Base-by-base conservation (phyloP, 805 yeast species). In the Candida broadrunensis region DNA sequence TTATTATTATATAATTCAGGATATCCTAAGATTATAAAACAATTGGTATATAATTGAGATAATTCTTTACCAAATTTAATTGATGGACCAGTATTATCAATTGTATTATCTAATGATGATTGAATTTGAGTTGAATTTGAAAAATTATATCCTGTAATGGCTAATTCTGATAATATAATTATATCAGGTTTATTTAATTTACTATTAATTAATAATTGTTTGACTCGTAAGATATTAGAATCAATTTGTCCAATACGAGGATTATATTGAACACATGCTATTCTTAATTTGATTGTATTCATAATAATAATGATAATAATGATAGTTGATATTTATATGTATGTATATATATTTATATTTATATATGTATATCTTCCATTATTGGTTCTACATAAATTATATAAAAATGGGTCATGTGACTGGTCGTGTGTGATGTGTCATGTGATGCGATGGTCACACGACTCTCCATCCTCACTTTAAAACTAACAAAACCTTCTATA, bases 131-230 rank as follows among this genome's bases (percentile, higher is more conserved):
- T 56, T 32, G 56, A 60, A 19, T 65, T 58, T 21, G 60, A 55
- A 61, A 83, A 90, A 52, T 83, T 84, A 58, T 89, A 89, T 1
- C 97, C 96, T 0, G 95, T 85, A 11, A 90, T 63, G 0, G 95
- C 88, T 37, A 89, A 62, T 53, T 89, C 97, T 0, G 97, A 96
- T 5, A 90, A 70, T 1, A 89, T 75, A 6, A 89, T 58, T n/a
- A 89, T 49, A 55, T 88, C 95, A 1, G 58, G 56, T 29, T 50
- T 49, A 26, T 49, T 42, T 36, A 46, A 37, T 19, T 26, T 46
- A 42, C 31, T 54, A 33, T 53, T 50, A 8, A 65, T 60, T 11
- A 80, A 47, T 4, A 81, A 49, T 2, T 47, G 39, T 36, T 67
- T 49, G 1, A 86, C 81, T 29, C 75, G 68, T 4, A 60, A 51